phyloP scores from a whole-genome alignment of 1,139 yeast genomes.

The Suhomyces wounanorum region DNA sequence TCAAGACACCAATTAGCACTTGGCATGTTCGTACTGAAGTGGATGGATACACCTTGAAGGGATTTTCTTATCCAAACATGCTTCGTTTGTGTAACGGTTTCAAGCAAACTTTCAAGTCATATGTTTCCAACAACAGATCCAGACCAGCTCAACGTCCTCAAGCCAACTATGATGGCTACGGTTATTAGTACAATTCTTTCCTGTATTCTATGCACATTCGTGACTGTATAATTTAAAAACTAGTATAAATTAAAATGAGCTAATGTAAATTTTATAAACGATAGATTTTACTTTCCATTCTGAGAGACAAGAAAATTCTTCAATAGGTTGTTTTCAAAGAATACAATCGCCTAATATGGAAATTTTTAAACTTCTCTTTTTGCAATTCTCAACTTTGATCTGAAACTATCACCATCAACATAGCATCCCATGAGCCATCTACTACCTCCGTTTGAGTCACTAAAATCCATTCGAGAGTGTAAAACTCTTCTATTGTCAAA shows the following conservation, averaged over 20 bases:
- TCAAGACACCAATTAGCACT: constrained; percentile 68
- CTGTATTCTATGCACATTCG: constrained; percentile 8
- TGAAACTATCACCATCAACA: constrained; percentile 69
- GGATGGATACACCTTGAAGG: constrained; percentile 78
- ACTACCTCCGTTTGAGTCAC: constrained; percentile 51
- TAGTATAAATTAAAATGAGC: constrained; percentile 1
- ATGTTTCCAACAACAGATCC: constrained; percentile 22
- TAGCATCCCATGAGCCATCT: constrained; percentile 83
- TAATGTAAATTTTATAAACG: neutral
- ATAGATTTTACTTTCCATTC: too few species aligned
- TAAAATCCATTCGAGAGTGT: constrained; percentile 68
- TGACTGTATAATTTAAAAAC: constrained; percentile 9
- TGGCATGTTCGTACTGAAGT: constrained; percentile 93
- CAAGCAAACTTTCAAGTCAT: constrained; percentile 58
- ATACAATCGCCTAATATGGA: too few species aligned
- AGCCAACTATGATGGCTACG: constrained; percentile 30
- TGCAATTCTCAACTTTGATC: constrained; percentile 56
- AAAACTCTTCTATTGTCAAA: constrained; percentile 74
- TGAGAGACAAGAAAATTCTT: too few species aligned
- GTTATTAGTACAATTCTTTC: constrained; percentile 22
- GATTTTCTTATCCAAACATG: constrained; percentile 84
- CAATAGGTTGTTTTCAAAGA: neutral
- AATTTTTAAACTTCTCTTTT: neutral
- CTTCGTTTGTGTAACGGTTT: constrained; percentile 90
- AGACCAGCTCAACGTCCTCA: constrained; percentile 18